phyloP scores from a whole-genome alignment of 495 filamentous ascomycete species.

The Acidiella bohemica region DNA sequence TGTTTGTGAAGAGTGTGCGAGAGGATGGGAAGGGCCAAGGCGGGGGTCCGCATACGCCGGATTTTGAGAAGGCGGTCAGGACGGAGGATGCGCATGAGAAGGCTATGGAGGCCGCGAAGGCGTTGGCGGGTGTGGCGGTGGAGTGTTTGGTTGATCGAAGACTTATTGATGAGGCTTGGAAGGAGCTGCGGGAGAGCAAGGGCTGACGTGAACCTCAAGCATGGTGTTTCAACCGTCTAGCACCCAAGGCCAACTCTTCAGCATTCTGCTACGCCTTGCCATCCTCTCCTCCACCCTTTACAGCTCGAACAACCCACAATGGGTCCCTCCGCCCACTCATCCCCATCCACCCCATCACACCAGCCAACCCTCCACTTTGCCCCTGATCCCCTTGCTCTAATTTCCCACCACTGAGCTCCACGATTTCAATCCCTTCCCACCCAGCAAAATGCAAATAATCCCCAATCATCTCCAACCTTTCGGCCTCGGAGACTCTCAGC shows the following conservation, averaged over 20 bases:
- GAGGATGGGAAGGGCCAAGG: conserved; percentile 13
- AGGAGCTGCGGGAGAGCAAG: conserved; percentile 16
- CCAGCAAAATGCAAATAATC: conserved; percentile 35
- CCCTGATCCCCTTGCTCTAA: conserved; percentile 7
- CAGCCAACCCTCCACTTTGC: conserved; percentile 3
- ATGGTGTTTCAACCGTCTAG: too few species aligned
- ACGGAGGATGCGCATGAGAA: conserved; percentile 39
- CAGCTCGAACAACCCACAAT: conserved; percentile 21
- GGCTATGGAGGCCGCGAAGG: conserved; percentile 43
- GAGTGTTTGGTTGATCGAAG: conserved; percentile 38
- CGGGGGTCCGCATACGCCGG: conserved; percentile 42
- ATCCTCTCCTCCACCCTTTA: too few species aligned
- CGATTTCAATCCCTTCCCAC: conserved; percentile 35
- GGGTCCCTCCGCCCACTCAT: conserved; percentile 18
- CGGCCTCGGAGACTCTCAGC: conserved; percentile 18
- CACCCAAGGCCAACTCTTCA: too few species aligned
- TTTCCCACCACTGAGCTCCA: conserved; percentile 30
- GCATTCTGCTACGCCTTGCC: too few species aligned
- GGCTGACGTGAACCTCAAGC: too few species aligned
- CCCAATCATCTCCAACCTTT: conserved; percentile 32
- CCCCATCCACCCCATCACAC: conserved; percentile 19
- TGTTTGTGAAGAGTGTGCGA: conserved; percentile 34
- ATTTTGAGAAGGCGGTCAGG: conserved; percentile 44
- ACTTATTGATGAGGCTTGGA: conserved; percentile 32
- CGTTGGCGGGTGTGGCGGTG: conserved; percentile 39